Conservation (phyloP, 2,329 filamentous ascomycete species). For the Ophiostoma pallidulum region DNA sequence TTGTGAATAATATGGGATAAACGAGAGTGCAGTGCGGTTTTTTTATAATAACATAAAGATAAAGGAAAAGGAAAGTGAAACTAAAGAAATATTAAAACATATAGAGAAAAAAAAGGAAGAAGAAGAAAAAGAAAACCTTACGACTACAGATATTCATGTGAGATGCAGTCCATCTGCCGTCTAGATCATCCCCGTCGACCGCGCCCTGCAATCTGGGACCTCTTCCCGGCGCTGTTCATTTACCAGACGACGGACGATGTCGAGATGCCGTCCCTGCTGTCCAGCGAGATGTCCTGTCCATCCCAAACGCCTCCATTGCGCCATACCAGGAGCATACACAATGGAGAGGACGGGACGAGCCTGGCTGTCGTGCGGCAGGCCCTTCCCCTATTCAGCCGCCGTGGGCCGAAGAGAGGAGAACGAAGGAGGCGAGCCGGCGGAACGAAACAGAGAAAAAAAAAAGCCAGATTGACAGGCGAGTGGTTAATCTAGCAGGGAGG, state of each 20-base stretch:
- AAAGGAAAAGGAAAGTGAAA: too few relatives aligned
- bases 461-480: conserved; percentile 4
- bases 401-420: not conserved
- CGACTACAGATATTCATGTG: too few relatives aligned
- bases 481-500: not conserved
- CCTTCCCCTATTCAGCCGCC: conserved; percentile 6
- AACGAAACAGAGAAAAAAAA: not conserved
- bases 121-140: not conserved
- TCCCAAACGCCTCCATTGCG: too few relatives aligned
- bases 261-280: not conserved
- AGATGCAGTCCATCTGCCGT: not conserved
- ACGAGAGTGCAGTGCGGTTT: too few relatives aligned
- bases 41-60: too few relatives aligned
- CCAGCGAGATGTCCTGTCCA: too few relatives aligned
- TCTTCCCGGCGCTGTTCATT: conserved; percentile 3
- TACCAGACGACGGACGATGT: conserved; percentile 6
- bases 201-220: conserved; percentile 3
- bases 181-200: not conserved
- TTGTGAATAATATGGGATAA: too few relatives aligned
- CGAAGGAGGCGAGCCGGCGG: not conserved
- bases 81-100: too few relatives aligned
- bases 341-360: not conserved
- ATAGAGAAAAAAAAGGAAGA: too few relatives aligned
- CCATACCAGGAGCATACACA: not conserved
- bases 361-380: too few relatives aligned